Evolutionary conservation across 2,329 filamentous ascomycete species (phyloP), one percentile per base, ranked within the genome.

Genomic region (Cercospora sp.): DNA sequence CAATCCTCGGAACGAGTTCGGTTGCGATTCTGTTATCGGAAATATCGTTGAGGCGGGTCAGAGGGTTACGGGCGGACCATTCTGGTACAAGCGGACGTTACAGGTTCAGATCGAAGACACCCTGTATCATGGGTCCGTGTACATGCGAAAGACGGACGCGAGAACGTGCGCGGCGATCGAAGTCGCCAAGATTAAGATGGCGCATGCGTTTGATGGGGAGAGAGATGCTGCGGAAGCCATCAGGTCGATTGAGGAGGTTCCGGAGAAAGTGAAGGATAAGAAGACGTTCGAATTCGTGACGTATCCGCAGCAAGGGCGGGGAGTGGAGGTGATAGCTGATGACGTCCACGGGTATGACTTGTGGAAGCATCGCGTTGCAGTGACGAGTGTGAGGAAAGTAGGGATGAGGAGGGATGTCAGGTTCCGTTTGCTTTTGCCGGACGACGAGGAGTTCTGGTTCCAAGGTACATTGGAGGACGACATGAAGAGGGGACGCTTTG

Each of bases 1-100:
- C n/a, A 23, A 63, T 63, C 26, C 60, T 18, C 40, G 16, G 9
- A 23, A 63, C 6, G 5, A 9, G 8, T 63, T 18, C 26, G 36
- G 12, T 6, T 63, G 36, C 60, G 10, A 16, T 23, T 63, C 33
- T 9, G 16, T 20, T 3, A 10, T 63, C 20, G 60, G 60, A 2
- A 51, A 42, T 1, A 53, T 63, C 42, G 16, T 63, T n/a, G 60
- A 63, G 28, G 5, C 16, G 18, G 60, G 60, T 8, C 60, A 63
- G 60, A 48, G 45, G 26, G 28, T 18, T 3, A 5, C 13, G 16
- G 42, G 40, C 5, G 60, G 60, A 10, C 3, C 42, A n/a, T 42
- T n/a, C n/a, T 63, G 60, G 60, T 63, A 63, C 20, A 63, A 31
- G 42, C 60, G 60, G 4, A 42, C 10, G 8, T n/a, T 63, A 13